Evolutionary conservation across 2,329 filamentous ascomycete species (phyloP), one percentile per base, ranked within the genome.

Genomic region (Aureobasidium subglaciale): DNA sequence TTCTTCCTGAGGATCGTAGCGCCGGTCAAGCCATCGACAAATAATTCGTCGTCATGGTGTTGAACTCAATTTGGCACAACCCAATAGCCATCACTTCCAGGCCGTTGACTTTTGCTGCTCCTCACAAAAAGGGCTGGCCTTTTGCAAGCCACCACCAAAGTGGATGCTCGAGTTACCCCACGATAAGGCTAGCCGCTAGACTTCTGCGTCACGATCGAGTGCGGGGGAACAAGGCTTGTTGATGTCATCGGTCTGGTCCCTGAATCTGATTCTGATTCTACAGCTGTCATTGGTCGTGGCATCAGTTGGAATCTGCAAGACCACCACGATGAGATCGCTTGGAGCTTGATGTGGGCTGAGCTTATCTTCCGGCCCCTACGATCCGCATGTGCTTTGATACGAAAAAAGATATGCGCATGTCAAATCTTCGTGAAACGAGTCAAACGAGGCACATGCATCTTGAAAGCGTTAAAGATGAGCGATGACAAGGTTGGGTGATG

Each of bases 1-100:
- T 52, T 52, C 48, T 52, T 40, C 24, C 34, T 40, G 48, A 40
- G 25, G 48, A 52, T 52, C 48, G 48, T 10, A 52, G 48, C 48
- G 25, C 7, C 16, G 48, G 35, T 52, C 35, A 40, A 40, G 35
- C 48, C 48, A 52, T 52, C 48, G 48, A 52, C 48, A 40, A 16
- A 50, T 50, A 10, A 2, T 40, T 52, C 48, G 48, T 52, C 48
- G 35, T 52, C 48, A 52, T 52, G 48, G 35, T 49, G 32, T 22
- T 49, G 32, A 49, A 49, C 45, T 30, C 32, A 37, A 49, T 37
- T 32, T 32, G 16, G 4, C 32, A 34, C 22, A 18, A n/a, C 18
- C 45, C 45, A 49, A 49, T 49, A 22, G 22, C 18, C n/a, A 49
- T 37, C 45, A 37, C 20, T 37, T 11, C 13, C 4, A 42, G 27